phyloP scores from a whole-genome alignment of 176 grass and related monocot species.

The Puya raimondii region DNA sequence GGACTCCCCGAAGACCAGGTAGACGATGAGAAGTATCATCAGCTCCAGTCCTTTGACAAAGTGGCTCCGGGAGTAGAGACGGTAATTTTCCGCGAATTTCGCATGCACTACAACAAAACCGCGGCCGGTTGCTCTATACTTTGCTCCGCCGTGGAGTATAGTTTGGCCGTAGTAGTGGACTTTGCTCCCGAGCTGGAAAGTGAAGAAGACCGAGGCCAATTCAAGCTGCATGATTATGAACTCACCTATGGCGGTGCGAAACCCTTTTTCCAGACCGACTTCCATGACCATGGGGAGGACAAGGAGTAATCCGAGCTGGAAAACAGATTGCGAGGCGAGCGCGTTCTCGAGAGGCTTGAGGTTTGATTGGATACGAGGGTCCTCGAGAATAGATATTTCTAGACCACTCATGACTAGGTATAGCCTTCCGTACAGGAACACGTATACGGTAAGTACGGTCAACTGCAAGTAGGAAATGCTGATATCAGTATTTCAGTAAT shows the following conservation, averaged over 20 bases:
- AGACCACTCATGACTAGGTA: slow-evolving; percentile 92
- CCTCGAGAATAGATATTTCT: slow-evolving; percentile 70
- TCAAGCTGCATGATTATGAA: slow-evolving; percentile 98
- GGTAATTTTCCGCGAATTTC: slow-evolving; percentile 88
- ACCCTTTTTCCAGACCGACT: slow-evolving; percentile 90
- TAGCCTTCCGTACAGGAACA: slow-evolving; percentile 84
- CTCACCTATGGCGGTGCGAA: slow-evolving; percentile 78
- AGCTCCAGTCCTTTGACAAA: slow-evolving; percentile 92
- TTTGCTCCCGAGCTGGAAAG: slow-evolving; percentile 93
- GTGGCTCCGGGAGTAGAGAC: slow-evolving; percentile 91
- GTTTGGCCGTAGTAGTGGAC: slow-evolving; percentile 89
- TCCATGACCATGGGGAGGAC: slow-evolving; percentile 97
- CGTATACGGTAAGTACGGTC: slow-evolving; percentile 84
- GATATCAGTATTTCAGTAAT: slow-evolving; percentile 14
- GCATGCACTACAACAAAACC: slow-evolving; percentile 87
- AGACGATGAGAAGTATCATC: slow-evolving; percentile 69
- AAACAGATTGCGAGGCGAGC: slow-evolving; percentile 80
- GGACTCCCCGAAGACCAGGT: slow-evolving; percentile 59
- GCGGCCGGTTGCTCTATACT: slow-evolving; percentile 73
- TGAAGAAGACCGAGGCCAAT: slow-evolving; percentile 84
- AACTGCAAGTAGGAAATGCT: slow-evolving; percentile 36
- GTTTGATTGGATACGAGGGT: slow-evolving; percentile 56
- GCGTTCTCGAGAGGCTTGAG: slow-evolving; percentile 79
- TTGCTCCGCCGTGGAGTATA: slow-evolving; percentile 82
- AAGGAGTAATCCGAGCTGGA: slow-evolving; percentile 80